Evolutionary conservation across 1,139 yeast species (phyloP).

Genomic region (Nadsonia commutata): DNA sequence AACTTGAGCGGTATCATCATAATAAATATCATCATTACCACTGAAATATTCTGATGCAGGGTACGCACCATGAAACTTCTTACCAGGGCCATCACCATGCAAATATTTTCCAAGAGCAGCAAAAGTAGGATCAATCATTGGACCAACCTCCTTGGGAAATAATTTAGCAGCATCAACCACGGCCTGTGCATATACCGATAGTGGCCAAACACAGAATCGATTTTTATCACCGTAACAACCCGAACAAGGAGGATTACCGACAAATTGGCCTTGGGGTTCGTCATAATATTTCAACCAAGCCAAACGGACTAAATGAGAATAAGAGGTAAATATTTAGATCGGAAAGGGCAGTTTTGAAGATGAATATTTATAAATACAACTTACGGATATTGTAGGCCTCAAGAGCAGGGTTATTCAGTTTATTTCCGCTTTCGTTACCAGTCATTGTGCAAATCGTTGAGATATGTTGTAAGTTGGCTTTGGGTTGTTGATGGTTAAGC

Average conservation of each 20-base stretch:
- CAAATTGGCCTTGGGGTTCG: slow-evolving; percentile 10
- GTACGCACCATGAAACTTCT: slow-evolving; percentile 36
- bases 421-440: not conserved
- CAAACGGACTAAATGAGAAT: slow-evolving; percentile 1
- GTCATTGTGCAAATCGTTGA: not conserved
- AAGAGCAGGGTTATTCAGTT: not conserved
- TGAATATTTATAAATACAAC: no score
- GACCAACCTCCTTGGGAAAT: slow-evolving; percentile 41
- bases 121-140: slow-evolving; percentile 42
- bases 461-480: no score
- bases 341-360: no score
- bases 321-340: no score
- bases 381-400: not conserved
- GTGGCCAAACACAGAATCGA: slow-evolving; percentile 53
- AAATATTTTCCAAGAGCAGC: slow-evolving; percentile 38
- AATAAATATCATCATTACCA: slow-evolving; percentile 50
- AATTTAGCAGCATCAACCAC: slow-evolving; percentile 47
- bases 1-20: slow-evolving; percentile 67
- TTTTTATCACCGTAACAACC: slow-evolving; percentile 42
- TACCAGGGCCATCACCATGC: slow-evolving; percentile 35
- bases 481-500: no score
- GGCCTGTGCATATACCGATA: slow-evolving; percentile 49
- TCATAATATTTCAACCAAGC: slow-evolving; percentile 18
- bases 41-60: slow-evolving; percentile 44
- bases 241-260: slow-evolving; percentile 17